Conservation (phyloP, 2,329 filamentous ascomycete species). For the Fusarium tuaranense region DNA sequence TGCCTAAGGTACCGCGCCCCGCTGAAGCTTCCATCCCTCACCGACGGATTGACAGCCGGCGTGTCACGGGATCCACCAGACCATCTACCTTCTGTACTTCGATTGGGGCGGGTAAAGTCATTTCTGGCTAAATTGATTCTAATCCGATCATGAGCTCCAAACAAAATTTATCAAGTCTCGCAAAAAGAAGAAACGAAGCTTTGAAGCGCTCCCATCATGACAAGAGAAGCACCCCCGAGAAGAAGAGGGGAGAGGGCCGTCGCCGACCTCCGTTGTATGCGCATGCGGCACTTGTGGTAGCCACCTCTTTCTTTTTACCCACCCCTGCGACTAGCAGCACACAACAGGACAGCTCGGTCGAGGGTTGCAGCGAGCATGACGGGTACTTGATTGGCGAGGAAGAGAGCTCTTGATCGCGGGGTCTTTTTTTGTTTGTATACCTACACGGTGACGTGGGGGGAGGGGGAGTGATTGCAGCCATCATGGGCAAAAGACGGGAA, state of each 20-base stretch:
- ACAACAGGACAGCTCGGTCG: neutral
- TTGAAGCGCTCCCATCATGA: constrained; percentile 39
- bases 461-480: constrained; percentile 20
- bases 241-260: neutral
- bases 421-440: neutral
- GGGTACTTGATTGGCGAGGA: constrained; percentile 34
- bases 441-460: constrained; percentile 22
- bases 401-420: constrained; percentile 20
- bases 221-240: constrained; percentile 11
- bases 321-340: neutral
- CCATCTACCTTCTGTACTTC: neutral
- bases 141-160: constrained; percentile 1
- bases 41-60: constrained; percentile 29
- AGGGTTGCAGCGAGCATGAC: constrained; percentile 15
- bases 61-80: constrained; percentile 14
- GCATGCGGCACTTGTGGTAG: constrained; percentile 18
- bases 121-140: constrained; percentile 12
- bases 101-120: constrained; percentile 37
- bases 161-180: neutral
- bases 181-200: neutral
- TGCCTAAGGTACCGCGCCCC: constrained; percentile 9
- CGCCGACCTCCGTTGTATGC: constrained; percentile 24
- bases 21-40: neutral
- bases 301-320: neutral
- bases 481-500: neutral